phyloP scores from a whole-genome alignment of 2,329 filamentous ascomycete species.

The Neonectria magnoliae region DNA sequence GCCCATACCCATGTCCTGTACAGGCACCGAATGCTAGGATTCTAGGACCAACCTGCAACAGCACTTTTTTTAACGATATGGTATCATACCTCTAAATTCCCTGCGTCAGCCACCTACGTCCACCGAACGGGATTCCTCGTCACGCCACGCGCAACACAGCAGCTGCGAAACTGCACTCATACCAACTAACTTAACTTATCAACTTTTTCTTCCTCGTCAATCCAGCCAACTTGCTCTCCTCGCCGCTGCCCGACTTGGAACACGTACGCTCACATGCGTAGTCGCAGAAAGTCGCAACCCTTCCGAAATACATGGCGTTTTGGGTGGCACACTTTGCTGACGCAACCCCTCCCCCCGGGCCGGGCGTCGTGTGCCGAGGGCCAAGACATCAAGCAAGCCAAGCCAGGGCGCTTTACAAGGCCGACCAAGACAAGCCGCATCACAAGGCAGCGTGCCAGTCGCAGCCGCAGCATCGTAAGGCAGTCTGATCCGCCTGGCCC shows the following conservation, averaged over 20 bases:
- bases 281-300: neutral
- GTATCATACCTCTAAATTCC: conserved; percentile 5
- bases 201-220: neutral
- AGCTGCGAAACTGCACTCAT: conserved; percentile 6
- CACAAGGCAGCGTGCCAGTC: neutral
- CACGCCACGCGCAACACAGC: conserved; percentile 17
- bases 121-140: neutral
- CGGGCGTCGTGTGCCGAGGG: neutral
- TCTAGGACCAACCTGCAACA: neutral
- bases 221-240: neutral
- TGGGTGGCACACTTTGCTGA: neutral
- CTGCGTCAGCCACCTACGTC: neutral
- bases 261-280: neutral
- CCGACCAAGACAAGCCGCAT: neutral
- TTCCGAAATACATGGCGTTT: neutral
- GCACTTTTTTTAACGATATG: neutral
- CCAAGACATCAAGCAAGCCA: neutral
- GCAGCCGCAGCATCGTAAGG: neutral
- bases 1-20: neutral
- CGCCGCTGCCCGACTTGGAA: neutral
- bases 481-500: neutral
- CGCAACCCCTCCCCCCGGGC: neutral
- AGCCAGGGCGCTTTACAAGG: neutral
- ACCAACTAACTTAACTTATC: neutral
- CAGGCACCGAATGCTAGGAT: neutral